A percentile compares a stretch with the other conserved stretches of the same genome.
Conservation (phyloP, 2,329 filamentous ascomycete species). For the Talaromyces rugulosus region DNA sequence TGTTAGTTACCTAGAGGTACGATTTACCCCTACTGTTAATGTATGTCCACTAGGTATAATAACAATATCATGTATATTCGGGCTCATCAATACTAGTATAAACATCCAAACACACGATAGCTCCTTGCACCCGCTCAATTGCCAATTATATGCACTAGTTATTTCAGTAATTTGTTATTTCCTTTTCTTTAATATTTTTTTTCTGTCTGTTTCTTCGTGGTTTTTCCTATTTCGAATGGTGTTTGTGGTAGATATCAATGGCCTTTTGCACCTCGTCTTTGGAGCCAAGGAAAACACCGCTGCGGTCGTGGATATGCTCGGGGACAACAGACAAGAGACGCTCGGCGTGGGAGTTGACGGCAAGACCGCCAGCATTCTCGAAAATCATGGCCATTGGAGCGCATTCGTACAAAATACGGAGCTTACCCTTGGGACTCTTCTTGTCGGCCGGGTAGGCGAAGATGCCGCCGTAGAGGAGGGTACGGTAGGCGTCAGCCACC, state of each 20-base stretch:
- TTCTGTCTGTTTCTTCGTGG: neutral
- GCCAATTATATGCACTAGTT: neutral
- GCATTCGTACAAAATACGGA: conserved; percentile 96
- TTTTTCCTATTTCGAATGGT: conserved; percentile 20
- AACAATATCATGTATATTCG: neutral
- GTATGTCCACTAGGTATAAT: neutral
- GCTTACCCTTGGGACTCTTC: conserved; percentile 97
- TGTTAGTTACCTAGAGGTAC: too few relatives aligned
- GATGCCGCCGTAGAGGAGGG: conserved; percentile 89
- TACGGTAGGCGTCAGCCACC: conserved; percentile 97
- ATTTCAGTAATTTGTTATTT: neutral
- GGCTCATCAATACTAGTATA: neutral
- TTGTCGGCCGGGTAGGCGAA: conserved; percentile 97
- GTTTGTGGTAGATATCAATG: conserved; percentile 68
- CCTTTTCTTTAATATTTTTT: neutral
- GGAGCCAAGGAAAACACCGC: conserved; percentile 94
- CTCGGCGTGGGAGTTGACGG: conserved; percentile 84
- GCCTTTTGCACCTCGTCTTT: conserved; percentile 95
- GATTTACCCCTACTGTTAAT: too few relatives aligned
- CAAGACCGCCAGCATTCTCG: conserved; percentile 94
- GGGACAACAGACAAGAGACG: conserved; percentile 87
- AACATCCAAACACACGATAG: neutral
- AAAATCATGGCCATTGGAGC: conserved; percentile 99
- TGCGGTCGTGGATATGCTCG: conserved; percentile 89
- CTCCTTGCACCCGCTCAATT: neutral